Evolutionary conservation across 78 protist species (phyloP).

Genomic region (Polysphondylium violaceum): DNA sequence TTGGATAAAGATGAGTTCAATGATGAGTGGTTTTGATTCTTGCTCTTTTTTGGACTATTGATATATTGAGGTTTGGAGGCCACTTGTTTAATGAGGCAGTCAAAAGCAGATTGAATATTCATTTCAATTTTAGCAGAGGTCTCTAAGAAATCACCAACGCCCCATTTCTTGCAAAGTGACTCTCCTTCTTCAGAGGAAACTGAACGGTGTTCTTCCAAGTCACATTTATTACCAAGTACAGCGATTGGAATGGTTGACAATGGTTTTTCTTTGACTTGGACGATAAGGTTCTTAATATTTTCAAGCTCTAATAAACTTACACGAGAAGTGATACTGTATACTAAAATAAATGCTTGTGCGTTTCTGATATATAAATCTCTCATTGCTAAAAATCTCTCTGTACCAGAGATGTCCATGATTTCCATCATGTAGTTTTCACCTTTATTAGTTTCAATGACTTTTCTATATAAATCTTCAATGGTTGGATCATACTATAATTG

Average conservation of each 20-base stretch:
- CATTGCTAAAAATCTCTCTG: slow-evolving; percentile 91
- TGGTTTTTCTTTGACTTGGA: slow-evolving; percentile 83
- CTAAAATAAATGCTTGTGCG: slow-evolving; percentile 93
- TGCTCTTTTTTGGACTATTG: too few relatives aligned
- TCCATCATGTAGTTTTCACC: slow-evolving; percentile 44
- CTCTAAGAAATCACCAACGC: slow-evolving; percentile 78
- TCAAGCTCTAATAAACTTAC: slow-evolving; percentile 83
- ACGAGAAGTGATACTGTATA: slow-evolving; percentile 85
- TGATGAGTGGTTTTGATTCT: too few relatives aligned
- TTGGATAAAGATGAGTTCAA: too few relatives aligned
- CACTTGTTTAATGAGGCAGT: slow-evolving; percentile 71
- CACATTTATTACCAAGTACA: slow-evolving; percentile 96
- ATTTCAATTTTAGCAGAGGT: slow-evolving; percentile 76
- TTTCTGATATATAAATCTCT: slow-evolving; percentile 89
- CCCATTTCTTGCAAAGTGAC: slow-evolving; percentile 53
- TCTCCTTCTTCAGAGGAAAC: slow-evolving; percentile 88
- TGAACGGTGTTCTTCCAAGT: slow-evolving; percentile 88
- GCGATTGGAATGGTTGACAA: slow-evolving; percentile 82
- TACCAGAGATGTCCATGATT: slow-evolving; percentile 93
- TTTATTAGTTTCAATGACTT: slow-evolving; percentile 30
- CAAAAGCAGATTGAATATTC: slow-evolving; percentile 85
- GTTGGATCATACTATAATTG: slow-evolving; percentile 80
- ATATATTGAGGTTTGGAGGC: too few relatives aligned
- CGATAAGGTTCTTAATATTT: slow-evolving; percentile 84
- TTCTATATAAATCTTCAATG: slow-evolving; percentile 77